Evolutionary conservation across 2,329 filamentous ascomycete species (phyloP).

Genomic region (Peltaster fructicola): DNA sequence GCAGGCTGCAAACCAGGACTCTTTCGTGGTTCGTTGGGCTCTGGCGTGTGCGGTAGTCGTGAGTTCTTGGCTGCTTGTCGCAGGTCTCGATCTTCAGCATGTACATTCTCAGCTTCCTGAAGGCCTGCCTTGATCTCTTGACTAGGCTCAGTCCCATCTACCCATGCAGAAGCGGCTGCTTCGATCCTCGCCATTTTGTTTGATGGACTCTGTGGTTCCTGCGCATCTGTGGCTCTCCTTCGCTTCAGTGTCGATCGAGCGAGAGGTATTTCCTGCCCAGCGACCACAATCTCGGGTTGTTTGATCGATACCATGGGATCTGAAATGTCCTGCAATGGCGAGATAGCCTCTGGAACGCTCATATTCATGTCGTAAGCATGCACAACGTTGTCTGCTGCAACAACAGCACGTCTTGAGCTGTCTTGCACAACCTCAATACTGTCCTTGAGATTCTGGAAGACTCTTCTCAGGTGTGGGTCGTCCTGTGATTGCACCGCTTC

Average conservation of each 20-base stretch:
- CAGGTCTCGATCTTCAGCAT: conserved; percentile 2
- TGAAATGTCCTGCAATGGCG: conserved; percentile 17
- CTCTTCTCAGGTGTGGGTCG: conserved; percentile 31
- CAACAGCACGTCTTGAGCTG: conserved; percentile 52
- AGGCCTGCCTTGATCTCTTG: conserved; percentile 12
- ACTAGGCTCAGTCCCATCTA: conserved; percentile 8
- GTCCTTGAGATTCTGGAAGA: conserved; percentile 46
- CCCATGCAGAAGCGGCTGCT: conserved; percentile 7
- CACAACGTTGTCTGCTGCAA: conserved; percentile 59
- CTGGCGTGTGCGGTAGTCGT: not conserved
- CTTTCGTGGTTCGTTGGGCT: conserved; percentile 12
- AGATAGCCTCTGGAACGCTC: conserved; percentile 50
- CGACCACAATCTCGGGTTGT: conserved; percentile 26
- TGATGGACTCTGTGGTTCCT: no score
- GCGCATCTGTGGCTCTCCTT: conserved; percentile 19
- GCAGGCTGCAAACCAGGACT: conserved; percentile 29
- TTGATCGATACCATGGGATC: conserved; percentile 15
- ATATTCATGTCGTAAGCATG: conserved; percentile 61
- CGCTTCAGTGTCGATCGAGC: conserved; percentile 27
- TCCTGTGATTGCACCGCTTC: conserved; percentile 42
- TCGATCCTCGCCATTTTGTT: conserved; percentile 11
- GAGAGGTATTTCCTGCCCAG: conserved; percentile 24
- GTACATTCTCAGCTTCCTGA: conserved; percentile 13
- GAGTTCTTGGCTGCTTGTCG: not conserved
- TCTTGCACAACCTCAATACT: conserved; percentile 60